Base-by-base conservation (phyloP, 2,329 filamentous ascomycete species). In the Cercospora sojina region DNA sequence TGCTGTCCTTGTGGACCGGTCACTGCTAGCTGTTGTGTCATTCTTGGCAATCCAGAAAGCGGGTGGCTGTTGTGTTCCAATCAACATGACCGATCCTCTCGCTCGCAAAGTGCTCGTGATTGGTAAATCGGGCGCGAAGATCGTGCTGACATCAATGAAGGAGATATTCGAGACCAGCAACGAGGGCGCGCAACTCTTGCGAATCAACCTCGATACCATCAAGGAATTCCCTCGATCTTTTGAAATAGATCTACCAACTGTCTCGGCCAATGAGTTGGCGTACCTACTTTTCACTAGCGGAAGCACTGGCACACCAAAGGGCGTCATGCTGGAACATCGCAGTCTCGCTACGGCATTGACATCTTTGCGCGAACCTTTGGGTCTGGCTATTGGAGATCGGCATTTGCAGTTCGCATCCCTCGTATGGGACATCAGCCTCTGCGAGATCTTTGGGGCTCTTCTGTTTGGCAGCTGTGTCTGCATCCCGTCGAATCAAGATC, bases 241-340 rank as follows among this genome's bases (percentile, higher is more conserved):
- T 7, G 41, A 47, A 20, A 9, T 5, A 10, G 10, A 23, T 25
- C 10, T 49, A 23, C 43, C 43, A 13, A 4, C 43, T 20, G 43
- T 49, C 20, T 23, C 18, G 18, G 43, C 43, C 18, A 25, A 49
- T 23, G 25, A 56, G 5, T 8, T 32, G n/a, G 51, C 51, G 20
- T 69, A 60, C 29, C 27, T 69, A 2, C 29, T 67, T 3, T 67
- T 68, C 57, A 70, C 66, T 7, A 62, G 57, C 7, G 92, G 92
- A 2, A 93, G 89, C 38, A 70, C 68, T 1, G 68, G 68, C 5
- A 62, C 27, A 27, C 65, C 68, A 1, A 69, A 69, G 49, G 65
- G 65, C 1, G 59, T 59, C 3, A 63, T 70, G 18, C 61, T 66
- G 5, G 68, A 70, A 51, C 68, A 70, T 31, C 62, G 62, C 8